Percentiles rank a stretch among this genome's conserved stretches.
These are phyloP conservation scores for Lepiota brunneoincarnata DNA, from an alignment of 768 basidiomycete species.

Conservation along the genomic window DNA sequence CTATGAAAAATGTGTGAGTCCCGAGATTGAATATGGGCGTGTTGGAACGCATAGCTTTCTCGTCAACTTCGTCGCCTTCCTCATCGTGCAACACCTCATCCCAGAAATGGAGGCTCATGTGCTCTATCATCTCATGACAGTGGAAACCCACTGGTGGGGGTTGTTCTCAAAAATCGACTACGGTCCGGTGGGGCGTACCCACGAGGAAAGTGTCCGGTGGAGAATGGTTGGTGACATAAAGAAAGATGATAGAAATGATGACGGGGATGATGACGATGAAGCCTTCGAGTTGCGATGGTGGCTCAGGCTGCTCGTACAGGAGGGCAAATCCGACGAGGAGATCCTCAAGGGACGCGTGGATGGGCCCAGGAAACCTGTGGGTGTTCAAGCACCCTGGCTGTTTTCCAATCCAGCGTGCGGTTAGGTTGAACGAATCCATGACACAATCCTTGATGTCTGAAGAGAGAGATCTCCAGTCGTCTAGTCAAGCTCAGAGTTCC, in stretches of 20 bases:
- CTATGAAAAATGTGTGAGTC: neutral
- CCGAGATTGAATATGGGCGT: neutral
- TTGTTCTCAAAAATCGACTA: neutral
- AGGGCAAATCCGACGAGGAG: conserved; percentile 1
- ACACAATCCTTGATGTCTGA: neutral
- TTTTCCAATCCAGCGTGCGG: neutral
- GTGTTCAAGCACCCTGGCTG: conserved; percentile 3
- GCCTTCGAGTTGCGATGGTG: neutral
- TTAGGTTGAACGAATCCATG: neutral
- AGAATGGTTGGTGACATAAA: neutral
- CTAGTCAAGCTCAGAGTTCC: neutral
- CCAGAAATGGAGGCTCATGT: neutral
- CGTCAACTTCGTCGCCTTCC: neutral
- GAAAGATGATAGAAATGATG: neutral
- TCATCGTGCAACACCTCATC: conserved; percentile 3
- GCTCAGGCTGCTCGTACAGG: neutral
- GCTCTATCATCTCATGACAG: neutral
- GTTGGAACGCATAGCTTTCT: neutral
- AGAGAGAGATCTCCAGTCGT: neutral
- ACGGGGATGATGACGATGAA: neutral
- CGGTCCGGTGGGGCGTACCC: neutral
- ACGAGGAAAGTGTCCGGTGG: neutral
- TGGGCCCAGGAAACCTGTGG: conserved; percentile 7
- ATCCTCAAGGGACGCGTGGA: conserved; percentile 4
- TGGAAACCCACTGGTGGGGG: neutral